Evolutionary conservation across 2,329 filamentous ascomycete species (phyloP).

Genomic region (Neurospora sp.): DNA sequence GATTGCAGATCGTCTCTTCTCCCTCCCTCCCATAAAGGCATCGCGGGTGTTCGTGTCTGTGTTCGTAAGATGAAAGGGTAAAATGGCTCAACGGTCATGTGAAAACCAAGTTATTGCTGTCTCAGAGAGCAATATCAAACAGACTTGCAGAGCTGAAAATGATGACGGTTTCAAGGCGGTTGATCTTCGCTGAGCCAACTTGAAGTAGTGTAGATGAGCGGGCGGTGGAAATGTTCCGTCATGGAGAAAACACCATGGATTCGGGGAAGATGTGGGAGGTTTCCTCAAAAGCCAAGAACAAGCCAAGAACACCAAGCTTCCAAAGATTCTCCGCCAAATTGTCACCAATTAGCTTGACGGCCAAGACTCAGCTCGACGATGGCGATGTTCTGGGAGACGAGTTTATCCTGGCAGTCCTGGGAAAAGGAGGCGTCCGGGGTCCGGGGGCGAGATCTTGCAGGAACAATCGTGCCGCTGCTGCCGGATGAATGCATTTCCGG

Average conservation of each 20-base stretch:
- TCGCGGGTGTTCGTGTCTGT: background rate
- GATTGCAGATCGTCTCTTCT: background rate
- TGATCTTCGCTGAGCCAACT: background rate
- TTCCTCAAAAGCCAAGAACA: background rate
- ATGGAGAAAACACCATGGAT: background rate
- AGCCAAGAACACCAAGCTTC: background rate
- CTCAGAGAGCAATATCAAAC: background rate
- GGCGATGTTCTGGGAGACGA: background rate
- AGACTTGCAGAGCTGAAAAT: background rate
- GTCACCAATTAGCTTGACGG: background rate
- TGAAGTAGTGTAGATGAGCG: background rate
- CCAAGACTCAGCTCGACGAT: background rate
- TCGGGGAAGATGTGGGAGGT: background rate
- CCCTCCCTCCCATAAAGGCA: background rate
- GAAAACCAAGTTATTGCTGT: background rate
- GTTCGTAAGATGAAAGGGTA: background rate
- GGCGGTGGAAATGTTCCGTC: background rate
- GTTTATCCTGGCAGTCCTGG: background rate
- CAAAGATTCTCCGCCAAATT: background rate
- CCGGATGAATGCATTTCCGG: background rate
- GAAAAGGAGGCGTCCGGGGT: background rate
- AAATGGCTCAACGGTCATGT: background rate
- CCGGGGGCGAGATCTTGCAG: background rate
- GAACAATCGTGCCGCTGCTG: background rate
- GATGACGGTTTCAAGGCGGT: background rate